These are phyloP conservation scores for Neonectria faginata DNA, from an alignment of 2,329 filamentous ascomycete species.

Conservation along the genomic window DNA sequence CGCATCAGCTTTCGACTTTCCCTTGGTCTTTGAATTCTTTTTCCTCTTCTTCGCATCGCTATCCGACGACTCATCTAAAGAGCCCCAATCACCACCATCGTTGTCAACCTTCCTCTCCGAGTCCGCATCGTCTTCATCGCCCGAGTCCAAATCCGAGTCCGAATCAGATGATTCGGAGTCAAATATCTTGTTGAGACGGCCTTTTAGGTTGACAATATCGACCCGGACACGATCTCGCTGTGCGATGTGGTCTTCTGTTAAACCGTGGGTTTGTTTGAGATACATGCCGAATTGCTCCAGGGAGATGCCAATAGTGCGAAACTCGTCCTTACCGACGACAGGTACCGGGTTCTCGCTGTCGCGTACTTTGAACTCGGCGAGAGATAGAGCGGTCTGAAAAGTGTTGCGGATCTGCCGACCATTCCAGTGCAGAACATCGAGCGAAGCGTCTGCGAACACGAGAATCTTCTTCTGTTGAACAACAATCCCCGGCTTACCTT, in stretches of 20 bases:
- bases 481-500: slow-evolving; percentile 24
- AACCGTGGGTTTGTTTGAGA: not conserved
- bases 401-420: slow-evolving; percentile 50
- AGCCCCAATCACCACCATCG: not conserved
- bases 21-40: not conserved
- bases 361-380: slow-evolving; percentile 51
- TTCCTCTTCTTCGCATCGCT: not conserved
- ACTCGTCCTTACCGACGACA: too few species aligned
- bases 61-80: not conserved
- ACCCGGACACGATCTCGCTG: not conserved
- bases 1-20: not conserved
- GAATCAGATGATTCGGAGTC: not conserved
- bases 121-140: not conserved
- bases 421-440: slow-evolving; percentile 41
- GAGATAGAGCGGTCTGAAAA: slow-evolving; percentile 48
- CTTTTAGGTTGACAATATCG: not conserved
- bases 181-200: not conserved
- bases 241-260: not conserved
- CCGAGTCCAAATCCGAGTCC: not conserved
- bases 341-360: slow-evolving; percentile 30
- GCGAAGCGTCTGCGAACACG: too few species aligned
- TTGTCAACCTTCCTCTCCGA: not conserved
- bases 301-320: not conserved
- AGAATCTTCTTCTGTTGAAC: slow-evolving; percentile 41
- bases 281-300: not conserved